Conservation (phyloP, 2,329 filamentous ascomycete species). For the Paraconiothyrium sp. region DNA sequence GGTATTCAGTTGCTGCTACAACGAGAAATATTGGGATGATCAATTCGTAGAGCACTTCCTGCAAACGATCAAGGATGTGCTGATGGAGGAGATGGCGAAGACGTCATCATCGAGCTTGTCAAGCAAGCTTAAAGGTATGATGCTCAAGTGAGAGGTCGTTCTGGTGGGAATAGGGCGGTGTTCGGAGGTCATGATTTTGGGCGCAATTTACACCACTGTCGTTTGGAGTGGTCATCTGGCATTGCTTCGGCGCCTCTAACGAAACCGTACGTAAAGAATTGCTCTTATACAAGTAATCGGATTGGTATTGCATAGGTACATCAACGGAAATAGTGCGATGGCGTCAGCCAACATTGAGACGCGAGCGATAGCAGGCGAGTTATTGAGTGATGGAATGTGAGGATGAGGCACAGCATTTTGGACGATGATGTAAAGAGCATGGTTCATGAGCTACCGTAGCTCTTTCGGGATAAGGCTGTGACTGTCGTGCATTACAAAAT, state of each 20-base stretch:
- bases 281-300: not conserved
- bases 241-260: not conserved
- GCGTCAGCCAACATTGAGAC: not conserved
- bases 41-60: constrained; percentile 26
- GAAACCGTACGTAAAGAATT: not conserved
- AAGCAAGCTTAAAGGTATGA: constrained; percentile 8
- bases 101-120: constrained; percentile 4
- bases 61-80: constrained; percentile 24
- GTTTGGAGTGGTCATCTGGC: not conserved
- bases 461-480: not conserved
- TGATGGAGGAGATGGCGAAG: constrained; percentile 25
- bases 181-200: not conserved
- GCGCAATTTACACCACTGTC: constrained; percentile 9
- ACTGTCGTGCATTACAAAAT: not conserved
- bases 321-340: not conserved
- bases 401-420: not conserved
- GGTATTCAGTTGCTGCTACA: constrained; percentile 32
- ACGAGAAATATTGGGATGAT: constrained; percentile 34
- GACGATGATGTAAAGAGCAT: not conserved
- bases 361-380: not conserved
- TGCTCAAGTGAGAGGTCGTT: constrained; percentile 8
- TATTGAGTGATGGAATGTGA: not conserved
- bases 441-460: not conserved
- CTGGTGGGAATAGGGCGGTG: not conserved
- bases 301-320: not conserved